phyloP scores from a whole-genome alignment of 2,329 filamentous ascomycete genomes.

The Trichoderma atrobrunneum region DNA sequence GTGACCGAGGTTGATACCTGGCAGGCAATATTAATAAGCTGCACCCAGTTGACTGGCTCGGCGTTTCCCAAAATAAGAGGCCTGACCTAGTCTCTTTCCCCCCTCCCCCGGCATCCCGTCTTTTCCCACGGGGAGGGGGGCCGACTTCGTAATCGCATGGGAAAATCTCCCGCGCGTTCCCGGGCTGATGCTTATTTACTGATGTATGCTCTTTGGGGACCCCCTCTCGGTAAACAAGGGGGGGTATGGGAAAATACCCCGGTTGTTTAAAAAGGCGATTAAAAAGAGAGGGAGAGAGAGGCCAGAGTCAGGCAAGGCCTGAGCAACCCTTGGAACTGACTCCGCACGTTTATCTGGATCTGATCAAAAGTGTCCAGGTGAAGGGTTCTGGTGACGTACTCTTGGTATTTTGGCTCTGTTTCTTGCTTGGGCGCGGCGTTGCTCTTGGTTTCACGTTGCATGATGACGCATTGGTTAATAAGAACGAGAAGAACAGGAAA shows the following conservation, averaged over 20 bases:
- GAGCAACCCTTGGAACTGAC: background rate
- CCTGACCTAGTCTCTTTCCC: background rate
- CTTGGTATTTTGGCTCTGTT: background rate
- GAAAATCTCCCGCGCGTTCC: background rate
- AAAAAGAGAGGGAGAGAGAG: background rate
- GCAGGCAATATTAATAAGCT: background rate
- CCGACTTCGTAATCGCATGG: background rate
- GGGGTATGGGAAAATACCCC: background rate
- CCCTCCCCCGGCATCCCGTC: background rate
- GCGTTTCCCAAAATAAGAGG: background rate
- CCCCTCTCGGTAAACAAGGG: background rate
- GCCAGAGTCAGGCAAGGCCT: background rate
- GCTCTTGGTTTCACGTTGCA: background rate
- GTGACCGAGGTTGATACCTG: background rate
- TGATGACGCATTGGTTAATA: background rate
- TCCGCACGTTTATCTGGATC: background rate
- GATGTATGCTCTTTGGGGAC: background rate
- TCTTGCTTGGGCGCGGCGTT: background rate
- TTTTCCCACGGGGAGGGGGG: background rate
- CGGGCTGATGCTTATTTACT: conserved; percentile 9
- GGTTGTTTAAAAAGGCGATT: background rate
- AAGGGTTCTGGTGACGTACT: background rate
- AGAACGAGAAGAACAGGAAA: background rate
- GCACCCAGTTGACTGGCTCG: background rate
- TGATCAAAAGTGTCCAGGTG: background rate